Evolutionary conservation across 768 basidiomycete species (phyloP), one percentile per base, ranked within the genome.

Genomic region (Phaeotremella fagi): DNA sequence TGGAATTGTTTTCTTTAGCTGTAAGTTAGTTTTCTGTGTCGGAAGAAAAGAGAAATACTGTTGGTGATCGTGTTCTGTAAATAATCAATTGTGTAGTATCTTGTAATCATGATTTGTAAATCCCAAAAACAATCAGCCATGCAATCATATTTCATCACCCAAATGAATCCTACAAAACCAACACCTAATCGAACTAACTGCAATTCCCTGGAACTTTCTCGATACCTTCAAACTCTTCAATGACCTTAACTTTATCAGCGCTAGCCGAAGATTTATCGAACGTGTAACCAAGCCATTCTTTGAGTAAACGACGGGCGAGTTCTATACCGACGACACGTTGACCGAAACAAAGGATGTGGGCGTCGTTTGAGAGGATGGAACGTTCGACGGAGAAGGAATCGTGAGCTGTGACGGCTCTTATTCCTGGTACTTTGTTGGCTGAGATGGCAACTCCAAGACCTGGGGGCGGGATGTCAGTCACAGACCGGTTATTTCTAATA

Each of bases 361-460:
- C 68, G 51, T 74, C 63, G 45, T 74, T 74, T 23, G 62, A 65
- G 33, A 70, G 67, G 45, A 74, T 60, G 25, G 69, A 58, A n/a
- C 72, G 54, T 53, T 74, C 72, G 51, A 74, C 72, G 1, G 68
- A 70, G 62, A 70, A 74, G 0, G 63, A 63, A 37, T 74, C 72
- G 55, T 73, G 72, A 3, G 70, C 66, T 29, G 66, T 63, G 2
- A 56, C 67, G 3, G 69, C 69, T 33, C 70, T 33, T 49, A 71
- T 63, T 4, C 66, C 66, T 11, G 63, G 50, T 2, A 74, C 72
- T 55, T 73, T 71, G 55, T 70, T 70, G 18, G 72, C 72, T 2
- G 60, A 54, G 35, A 73, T 71, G 9, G 70, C 70, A 6, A 71
- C 70, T 24, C 72, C 70, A 53, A 71, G 67, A 15, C 66, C 68